Conservation (phyloP, 768 basidiomycete species). For the Nidularia pulvinata region DNA sequence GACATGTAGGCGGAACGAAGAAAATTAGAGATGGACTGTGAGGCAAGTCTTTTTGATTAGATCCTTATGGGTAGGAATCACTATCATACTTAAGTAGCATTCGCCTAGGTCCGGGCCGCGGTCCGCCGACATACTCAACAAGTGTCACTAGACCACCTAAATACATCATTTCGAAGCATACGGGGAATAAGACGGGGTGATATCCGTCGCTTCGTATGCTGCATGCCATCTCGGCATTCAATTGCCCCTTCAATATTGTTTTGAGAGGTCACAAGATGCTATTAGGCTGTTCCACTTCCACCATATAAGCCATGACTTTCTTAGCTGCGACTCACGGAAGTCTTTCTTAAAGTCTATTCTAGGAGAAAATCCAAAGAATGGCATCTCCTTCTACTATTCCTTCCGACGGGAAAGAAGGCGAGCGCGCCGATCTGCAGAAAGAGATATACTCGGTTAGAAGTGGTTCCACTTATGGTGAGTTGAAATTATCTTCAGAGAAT, state of each 20-base stretch:
- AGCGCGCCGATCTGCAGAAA: conserved; percentile 19
- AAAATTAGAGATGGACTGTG: too few species aligned
- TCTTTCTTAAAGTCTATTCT: too few species aligned
- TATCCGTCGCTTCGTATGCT: not conserved
- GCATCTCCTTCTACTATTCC: not conserved
- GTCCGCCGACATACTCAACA: not conserved
- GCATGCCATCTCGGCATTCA: too few species aligned
- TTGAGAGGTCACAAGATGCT: too few species aligned
- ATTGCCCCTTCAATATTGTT: too few species aligned
- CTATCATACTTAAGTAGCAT: not conserved
- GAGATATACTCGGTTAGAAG: conserved; percentile 31
- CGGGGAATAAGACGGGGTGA: not conserved
- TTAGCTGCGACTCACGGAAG: too few species aligned
- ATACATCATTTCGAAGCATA: not conserved
- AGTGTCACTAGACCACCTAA: not conserved
- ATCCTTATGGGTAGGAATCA: too few species aligned
- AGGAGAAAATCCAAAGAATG: not conserved
- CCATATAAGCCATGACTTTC: too few species aligned
- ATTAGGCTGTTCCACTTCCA: too few species aligned
- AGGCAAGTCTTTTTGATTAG: too few species aligned
- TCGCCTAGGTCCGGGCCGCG: not conserved
- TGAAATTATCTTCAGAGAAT: not conserved
- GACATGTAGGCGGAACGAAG: conserved; percentile 18
- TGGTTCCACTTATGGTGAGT: conserved; percentile 13
- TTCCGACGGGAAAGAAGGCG: not conserved